Evolutionary conservation across 371 early-diverging fungal genomes (phyloP), one percentile per base, ranked within the genome.

Genomic region (Apophysomyces sp.): DNA sequence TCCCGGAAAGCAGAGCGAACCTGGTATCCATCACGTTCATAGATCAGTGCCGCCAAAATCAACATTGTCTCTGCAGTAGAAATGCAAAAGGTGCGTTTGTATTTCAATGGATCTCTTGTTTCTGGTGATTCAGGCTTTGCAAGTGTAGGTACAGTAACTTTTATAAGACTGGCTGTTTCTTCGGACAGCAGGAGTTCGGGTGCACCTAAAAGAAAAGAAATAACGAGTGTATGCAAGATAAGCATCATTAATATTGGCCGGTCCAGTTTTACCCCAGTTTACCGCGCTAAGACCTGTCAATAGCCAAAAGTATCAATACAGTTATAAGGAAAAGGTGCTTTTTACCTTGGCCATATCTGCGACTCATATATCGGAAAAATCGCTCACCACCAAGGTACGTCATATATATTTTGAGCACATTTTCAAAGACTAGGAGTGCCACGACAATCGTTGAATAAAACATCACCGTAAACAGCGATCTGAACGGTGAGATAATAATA

Each of bases 21-120:
- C 16, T 66, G 53, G 12, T 64, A 59, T 26, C 68, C 77, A 30
- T 80, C 67, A 9, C 80, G 67, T 34, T 80, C 71, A 36, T 80
- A 80, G 3, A 73, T 61, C 26, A 77, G 54, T 13, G 68, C 30
- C 3, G 69, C 49, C 26, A 69, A 53, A 26, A 58, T 15, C 21
- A 53, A 60, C 32, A 69, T 13, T 5, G 65, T 57, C 30, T 69
- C 61, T 18, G 69, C 69, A 29, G 61, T 65, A 2, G 69, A 65
- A n/a, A 69, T 39, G 40, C 65, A 65, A 49, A 69, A 61, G 26
- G 36, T 59, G 37, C 26, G 57, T 34, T 34, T 8, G 34, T 13
- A 13, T 34, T 11, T 34, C 11, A 13, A 34, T 4, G 34, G 34
- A 8, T 8, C 8, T 11, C 11, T 8, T 11, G 8, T 34, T 11